Base-by-base conservation (phyloP, 257 asterid species). In the Rubia yunnanensis region DNA sequence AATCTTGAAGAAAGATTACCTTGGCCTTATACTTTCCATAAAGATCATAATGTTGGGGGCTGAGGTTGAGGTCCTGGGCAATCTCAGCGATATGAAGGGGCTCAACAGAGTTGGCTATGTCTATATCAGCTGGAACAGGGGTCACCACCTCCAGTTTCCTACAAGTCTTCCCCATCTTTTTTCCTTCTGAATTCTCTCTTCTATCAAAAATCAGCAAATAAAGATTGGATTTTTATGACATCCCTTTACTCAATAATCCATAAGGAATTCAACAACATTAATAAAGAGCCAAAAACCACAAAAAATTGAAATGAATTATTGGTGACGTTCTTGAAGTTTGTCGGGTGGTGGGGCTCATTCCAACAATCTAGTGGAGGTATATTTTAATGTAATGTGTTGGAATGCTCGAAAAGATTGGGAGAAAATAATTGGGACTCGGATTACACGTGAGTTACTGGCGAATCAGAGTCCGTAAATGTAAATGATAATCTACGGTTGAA, bases 51-150 rank as follows among this genome's bases (percentile, higher is more conserved):
- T 88, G 86, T 0, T 80, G 69, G 13, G 97, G 78, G 65, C 50
- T 67, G 70, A 92, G 91, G 71, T 78, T 78, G 73, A 92, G 91
- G 7, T 89, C 87, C 30, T 86, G 76, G 36, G 99, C 97, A 68
- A 92, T 87, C 68, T 92, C 80, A 60, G 95, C 80, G 60, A 89
- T 86, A 68, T 89, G 96, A 28, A 89, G 79, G 15, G 97, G 92
- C 64, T 85, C 86, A 39, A 86, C 86, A 5, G 99, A 90, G 76
- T 94, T 94, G 63, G 99, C 99, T 72, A 94, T 86, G 71, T 94
- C 97, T 32, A 94, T 90, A 66, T 94, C 97, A 1, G 95, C 96
- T 35, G 99, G 99, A 31, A 94, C 97, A 22, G 95, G 96, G 41
- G 96, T 79, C 4, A 60, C 78, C 70, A 88, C 92, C 72, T 88